phyloP scores from a whole-genome alignment of 2,329 filamentous ascomycete genomes.

The Botrytis porri region DNA sequence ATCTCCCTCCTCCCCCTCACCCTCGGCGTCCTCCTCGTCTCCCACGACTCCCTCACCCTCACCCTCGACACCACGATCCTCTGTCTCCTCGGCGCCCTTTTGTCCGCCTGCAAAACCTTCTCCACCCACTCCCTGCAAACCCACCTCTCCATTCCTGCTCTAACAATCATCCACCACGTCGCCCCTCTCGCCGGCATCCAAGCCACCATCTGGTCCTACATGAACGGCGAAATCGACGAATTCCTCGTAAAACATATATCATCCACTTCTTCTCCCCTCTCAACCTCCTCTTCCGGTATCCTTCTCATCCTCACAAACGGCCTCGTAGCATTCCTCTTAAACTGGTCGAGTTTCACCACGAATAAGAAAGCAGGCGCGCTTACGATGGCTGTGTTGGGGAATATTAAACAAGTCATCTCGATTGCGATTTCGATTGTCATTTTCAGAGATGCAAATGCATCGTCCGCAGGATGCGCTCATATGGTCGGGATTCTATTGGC shows the following conservation, averaged over 20 bases:
- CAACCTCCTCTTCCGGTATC: constrained; percentile 34
- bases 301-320: constrained; percentile 48
- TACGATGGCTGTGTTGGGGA: constrained; percentile 59
- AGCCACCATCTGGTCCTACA: constrained; percentile 50
- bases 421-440: constrained; percentile 52
- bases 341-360: constrained; percentile 55
- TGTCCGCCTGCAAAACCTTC: constrained; percentile 8
- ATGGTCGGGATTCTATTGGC: background rate
- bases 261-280: constrained; percentile 22
- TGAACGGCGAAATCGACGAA: constrained; percentile 50
- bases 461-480: background rate
- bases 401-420: constrained; percentile 57
- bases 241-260: constrained; percentile 36
- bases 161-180: constrained; percentile 47
- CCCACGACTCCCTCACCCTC: constrained; percentile 51
- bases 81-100: background rate
- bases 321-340: constrained; percentile 53
- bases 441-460: constrained; percentile 29
- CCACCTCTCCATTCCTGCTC: background rate
- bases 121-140: background rate
- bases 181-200: constrained; percentile 58
- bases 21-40: constrained; percentile 56
- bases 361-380: constrained; percentile 57
- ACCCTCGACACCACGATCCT: constrained; percentile 50
- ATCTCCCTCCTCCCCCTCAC: constrained; percentile 59